Conservation (phyloP, 768 basidiomycete genomes). For the Ramaria sp. region DNA sequence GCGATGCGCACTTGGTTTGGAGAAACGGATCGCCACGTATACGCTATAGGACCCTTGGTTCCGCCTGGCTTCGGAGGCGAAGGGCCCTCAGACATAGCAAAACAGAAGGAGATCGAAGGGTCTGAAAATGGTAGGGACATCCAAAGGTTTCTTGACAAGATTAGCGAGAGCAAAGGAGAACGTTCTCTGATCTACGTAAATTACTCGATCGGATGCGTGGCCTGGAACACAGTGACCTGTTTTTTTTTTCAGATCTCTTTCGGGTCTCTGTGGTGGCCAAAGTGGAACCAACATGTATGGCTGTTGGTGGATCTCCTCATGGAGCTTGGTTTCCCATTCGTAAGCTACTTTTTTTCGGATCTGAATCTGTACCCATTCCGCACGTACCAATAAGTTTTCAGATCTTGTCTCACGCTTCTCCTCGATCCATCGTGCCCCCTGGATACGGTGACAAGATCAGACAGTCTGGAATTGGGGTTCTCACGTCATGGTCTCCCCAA, state of each 20-base stretch:
- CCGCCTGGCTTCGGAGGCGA: background rate
- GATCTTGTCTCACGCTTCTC: slow-evolving; percentile 15
- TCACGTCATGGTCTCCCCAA: slow-evolving; percentile 18
- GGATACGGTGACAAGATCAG: slow-evolving; percentile 11
- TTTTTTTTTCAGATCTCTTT: background rate
- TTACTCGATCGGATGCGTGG: background rate
- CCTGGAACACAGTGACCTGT: background rate
- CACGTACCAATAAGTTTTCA: no score
- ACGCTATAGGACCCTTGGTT: slow-evolving; percentile 3
- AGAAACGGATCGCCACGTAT: background rate
- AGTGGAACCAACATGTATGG: background rate
- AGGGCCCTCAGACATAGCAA: background rate
- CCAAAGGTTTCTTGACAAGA: background rate
- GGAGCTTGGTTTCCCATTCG: no score
- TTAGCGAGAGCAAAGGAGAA: slow-evolving; percentile 9
- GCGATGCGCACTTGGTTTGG: slow-evolving; percentile 5
- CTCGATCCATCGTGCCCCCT: slow-evolving; percentile 9
- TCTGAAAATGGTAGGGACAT: background rate
- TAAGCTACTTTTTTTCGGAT: slow-evolving; percentile 13
- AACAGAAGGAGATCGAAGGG: background rate
- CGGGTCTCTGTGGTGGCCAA: background rate
- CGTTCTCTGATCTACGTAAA: slow-evolving; percentile 16
- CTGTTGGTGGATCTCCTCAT: slow-evolving; percentile 7
- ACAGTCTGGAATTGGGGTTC: slow-evolving; percentile 12
- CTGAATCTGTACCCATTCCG: no score